Base-by-base conservation (phyloP, 495 filamentous ascomycete genomes). In the Podospora pseudopauciseta region DNA sequence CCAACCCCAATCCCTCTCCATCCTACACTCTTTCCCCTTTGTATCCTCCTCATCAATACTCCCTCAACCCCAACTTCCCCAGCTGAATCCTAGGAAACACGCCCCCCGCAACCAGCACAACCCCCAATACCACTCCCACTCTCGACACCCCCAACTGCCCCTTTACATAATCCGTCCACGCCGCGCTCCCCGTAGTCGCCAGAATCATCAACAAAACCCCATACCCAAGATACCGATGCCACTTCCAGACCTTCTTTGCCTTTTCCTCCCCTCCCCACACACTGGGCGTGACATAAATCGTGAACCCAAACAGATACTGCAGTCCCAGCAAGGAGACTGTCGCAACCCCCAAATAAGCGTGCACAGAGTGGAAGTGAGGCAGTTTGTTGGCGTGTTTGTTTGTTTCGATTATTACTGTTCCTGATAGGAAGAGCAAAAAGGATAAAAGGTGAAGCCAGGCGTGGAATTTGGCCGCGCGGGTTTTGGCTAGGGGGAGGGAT, bases 161-260 rank as follows among this genome's bases (percentile, higher is more conserved):
- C 66, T 85, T 67, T 69, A 86, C 89, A 74, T 88, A 96, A 20
- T 82, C 78, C 53, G 93, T 96, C 82, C 90, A 83, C 57, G 87
- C 92, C 7, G 94, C 92, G 66, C 89, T 90, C 64, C 83, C 77
- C 53, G 97, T 84, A 13, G 93, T 94, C 32, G 85, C 87, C 71
- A 95, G 79, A 71, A 90, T 84, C 75, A 94, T 66, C 62, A 88
- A 67, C 60, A 96, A 74, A 68, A 93, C 78, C 49, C 87, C 70
- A 78, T 98, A 98, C 19, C 94, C 94, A n/a, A 80, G 82, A 66
- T 82, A 78, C 16, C 94, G 87, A 77, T 97, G 94, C 72, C 93
- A 97, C 75, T 96, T 97, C 81, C 93, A 98, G 39, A 95, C 70
- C 49, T 78, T 81, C 83, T 93, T 96, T 32, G 92, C 94, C 0